Conservation (phyloP, 768 basidiomycete species). For the Tephrocybe sp. region DNA sequence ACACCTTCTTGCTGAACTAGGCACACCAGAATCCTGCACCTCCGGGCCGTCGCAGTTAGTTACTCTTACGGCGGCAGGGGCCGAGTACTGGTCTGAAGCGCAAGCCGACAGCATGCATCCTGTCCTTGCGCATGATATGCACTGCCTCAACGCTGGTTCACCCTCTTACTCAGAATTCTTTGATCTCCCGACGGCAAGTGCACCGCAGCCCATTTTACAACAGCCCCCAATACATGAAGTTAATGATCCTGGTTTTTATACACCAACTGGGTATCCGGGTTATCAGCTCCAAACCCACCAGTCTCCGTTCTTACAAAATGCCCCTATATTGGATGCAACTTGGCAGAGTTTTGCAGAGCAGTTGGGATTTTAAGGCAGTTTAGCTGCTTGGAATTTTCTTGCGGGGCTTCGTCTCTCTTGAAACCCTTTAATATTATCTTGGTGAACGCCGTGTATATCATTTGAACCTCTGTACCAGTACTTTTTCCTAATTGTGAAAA, state of each 20-base stretch:
- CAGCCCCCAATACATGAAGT: conserved; percentile 11
- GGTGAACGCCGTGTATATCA: no score
- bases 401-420: no score
- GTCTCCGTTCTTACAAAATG: conserved; percentile 20
- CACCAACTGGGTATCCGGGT: neutral
- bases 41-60: conserved; percentile 2
- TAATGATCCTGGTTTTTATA: conserved; percentile 12
- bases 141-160: conserved; percentile 28
- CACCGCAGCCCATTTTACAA: neutral
- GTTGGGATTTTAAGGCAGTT: conserved; percentile 55
- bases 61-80: conserved; percentile 3
- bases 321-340: conserved; percentile 53
- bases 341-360: conserved; percentile 74
- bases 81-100: conserved; percentile 15
- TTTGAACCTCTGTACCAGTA: no score
- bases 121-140: conserved; percentile 50
- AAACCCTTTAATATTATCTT: no score
- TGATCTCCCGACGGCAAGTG: conserved; percentile 22
- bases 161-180: conserved; percentile 22
- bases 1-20: conserved; percentile 32
- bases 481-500: no score
- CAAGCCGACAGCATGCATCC: conserved; percentile 39
- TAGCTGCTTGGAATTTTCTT: no score
- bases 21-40: conserved; percentile 5
- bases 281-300: conserved; percentile 13